A percentile compares a stretch with the other conserved stretches of the same genome.
phyloP scores from a whole-genome alignment of 495 filamentous ascomycete species.

The Aspergillus ostianus region DNA sequence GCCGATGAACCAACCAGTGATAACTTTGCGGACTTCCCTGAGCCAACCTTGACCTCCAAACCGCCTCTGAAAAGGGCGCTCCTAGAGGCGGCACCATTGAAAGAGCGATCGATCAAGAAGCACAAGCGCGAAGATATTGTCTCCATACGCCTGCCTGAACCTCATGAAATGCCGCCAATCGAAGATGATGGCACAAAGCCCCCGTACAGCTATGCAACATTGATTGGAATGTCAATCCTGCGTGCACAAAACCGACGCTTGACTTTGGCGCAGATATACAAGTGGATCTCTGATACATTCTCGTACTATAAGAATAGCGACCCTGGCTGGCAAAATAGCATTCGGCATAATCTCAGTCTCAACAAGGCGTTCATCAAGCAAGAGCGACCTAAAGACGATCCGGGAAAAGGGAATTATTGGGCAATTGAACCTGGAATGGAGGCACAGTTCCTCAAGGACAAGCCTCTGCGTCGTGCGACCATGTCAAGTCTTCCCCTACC shows the following conservation, averaged over 20 bases:
- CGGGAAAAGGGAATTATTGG: constrained; percentile 99
- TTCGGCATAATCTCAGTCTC: constrained; percentile 94
- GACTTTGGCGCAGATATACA: constrained; percentile 96
- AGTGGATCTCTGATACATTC: constrained; percentile 96
- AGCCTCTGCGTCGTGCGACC: constrained; percentile 58
- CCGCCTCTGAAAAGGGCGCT: constrained; percentile 62
- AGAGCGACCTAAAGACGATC: constrained; percentile 94
- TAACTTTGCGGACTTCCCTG: constrained; percentile 51
- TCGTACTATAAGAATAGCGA: constrained; percentile 80
- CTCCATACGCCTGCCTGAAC: constrained; percentile 59
- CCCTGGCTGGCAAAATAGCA: constrained; percentile 97
- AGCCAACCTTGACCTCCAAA: constrained; percentile 59
- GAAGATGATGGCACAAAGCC: constrained; percentile 89
- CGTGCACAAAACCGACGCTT: constrained; percentile 79
- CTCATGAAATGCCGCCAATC: constrained; percentile 73
- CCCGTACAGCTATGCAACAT: constrained; percentile 84
- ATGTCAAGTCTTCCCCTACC: constrained; percentile 46
- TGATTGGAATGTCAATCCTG: constrained; percentile 96
- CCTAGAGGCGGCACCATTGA: constrained; percentile 71
- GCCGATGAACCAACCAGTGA: constrained; percentile 47
- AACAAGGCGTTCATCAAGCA: constrained; percentile 98
- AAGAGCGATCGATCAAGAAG: constrained; percentile 69
- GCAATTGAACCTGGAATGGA: constrained; percentile 86
- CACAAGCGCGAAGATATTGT: constrained; percentile 47
- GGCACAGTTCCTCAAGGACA: constrained; percentile 83